A percentile compares a stretch with the other conserved stretches of the same genome.
Evolutionary conservation across 768 basidiomycete genomes (phyloP).

Genomic region (Phylloporus scabripes): DNA sequence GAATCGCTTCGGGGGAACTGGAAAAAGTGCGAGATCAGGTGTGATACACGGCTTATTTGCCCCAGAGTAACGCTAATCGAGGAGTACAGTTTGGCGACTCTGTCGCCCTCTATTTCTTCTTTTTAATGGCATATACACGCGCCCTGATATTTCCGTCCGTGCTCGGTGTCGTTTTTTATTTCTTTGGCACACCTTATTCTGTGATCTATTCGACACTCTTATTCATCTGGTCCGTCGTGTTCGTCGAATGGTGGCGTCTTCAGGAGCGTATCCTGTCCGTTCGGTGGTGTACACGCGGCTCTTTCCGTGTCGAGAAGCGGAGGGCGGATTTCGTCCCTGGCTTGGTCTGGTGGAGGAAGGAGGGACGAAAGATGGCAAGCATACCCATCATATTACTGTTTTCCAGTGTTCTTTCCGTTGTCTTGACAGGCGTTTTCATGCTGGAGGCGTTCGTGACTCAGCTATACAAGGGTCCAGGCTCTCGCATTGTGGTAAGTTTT

Average conservation of each 20-base stretch:
- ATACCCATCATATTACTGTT: constrained; percentile 72
- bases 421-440: constrained; percentile 79
- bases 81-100: constrained; percentile 64
- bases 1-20: constrained; percentile 60
- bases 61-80: neutral
- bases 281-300: constrained; percentile 74
- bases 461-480: constrained; percentile 84
- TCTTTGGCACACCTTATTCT: constrained; percentile 68
- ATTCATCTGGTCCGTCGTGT: constrained; percentile 78
- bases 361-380: constrained; percentile 60
- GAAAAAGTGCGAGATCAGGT: constrained; percentile 70
- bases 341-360: constrained; percentile 69
- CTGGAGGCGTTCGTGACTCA: constrained; percentile 88
- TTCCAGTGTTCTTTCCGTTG: constrained; percentile 56
- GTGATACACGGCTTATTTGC: constrained; percentile 11
- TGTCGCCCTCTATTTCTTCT: constrained; percentile 84
- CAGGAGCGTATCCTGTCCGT: constrained; percentile 79
- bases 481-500: constrained; percentile 63
- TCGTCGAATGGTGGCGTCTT: constrained; percentile 91
- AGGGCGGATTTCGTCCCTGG: constrained; percentile 53
- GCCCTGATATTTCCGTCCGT: constrained; percentile 71
- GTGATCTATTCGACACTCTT: constrained; percentile 70
- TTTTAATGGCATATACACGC: constrained; percentile 78
- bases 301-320: constrained; percentile 69
- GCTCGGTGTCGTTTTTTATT: constrained; percentile 65